Conservation (phyloP, 495 filamentous ascomycete species). For the Trichoderma gamsii region DNA sequence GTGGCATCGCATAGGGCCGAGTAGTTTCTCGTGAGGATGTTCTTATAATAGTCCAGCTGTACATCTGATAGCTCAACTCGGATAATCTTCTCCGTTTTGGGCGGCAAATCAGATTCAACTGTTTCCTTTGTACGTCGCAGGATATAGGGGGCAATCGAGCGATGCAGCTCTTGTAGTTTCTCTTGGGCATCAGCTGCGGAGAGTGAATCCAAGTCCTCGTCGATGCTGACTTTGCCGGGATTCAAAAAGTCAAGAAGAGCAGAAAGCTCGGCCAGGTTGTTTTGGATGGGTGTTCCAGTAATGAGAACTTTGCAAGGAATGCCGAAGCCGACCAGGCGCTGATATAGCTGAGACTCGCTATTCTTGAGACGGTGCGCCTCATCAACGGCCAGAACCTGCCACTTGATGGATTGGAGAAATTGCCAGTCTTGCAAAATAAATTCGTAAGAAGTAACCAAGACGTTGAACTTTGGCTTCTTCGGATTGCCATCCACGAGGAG, state of each 20-base stretch:
- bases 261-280: conserved; percentile 85
- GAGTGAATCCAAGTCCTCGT: conserved; percentile 73
- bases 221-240: conserved; percentile 78
- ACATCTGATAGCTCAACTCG: conserved; percentile 93
- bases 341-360: conserved; percentile 84
- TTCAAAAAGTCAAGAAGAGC: conserved; percentile 94
- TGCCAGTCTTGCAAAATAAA: conserved; percentile 76
- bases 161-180: conserved; percentile 59
- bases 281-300: conserved; percentile 95
- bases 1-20: conserved; percentile 85
- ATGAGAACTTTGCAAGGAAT: conserved; percentile 83
- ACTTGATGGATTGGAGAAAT: conserved; percentile 80
- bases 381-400: conserved; percentile 94
- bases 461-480: conserved; percentile 86
- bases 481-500: conserved; percentile 76
- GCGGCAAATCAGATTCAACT: conserved; percentile 90
- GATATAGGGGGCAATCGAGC: conserved; percentile 81
- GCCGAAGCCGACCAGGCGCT: conserved; percentile 75
- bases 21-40: conserved; percentile 95
- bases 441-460: conserved; percentile 91
- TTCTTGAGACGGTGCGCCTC: conserved; percentile 98
- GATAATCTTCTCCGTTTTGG: conserved; percentile 98
- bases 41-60: conserved; percentile 96
- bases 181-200: conserved; percentile 36
- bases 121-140: conserved; percentile 95